Evolutionary conservation across 2,329 filamentous ascomycete genomes (phyloP), one percentile per base, ranked within the genome.

Genomic region (Claviceps arundinis): DNA sequence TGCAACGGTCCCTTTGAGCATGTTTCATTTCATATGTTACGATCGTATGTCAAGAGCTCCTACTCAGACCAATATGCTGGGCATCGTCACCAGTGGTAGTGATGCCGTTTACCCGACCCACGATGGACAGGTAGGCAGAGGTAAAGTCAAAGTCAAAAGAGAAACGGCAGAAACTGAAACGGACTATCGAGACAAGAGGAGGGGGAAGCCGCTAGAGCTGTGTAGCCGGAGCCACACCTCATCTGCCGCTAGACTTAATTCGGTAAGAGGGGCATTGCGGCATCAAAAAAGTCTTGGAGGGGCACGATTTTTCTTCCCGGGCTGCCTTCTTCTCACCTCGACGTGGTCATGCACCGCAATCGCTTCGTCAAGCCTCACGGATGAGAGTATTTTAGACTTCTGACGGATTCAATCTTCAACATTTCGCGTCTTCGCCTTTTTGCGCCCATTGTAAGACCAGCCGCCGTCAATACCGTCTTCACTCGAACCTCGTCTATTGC

Each of bases 201-300:
- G 14, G 38, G 13, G n/a, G n/a, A 16, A 40, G 13, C 5, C 19
- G 11, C 19, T 43, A 5, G n/a, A 24, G 41, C 19, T 24, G 42
- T 24, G 42, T 24, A 16, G 4, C 17, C 42, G 42, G 13, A 26
- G 5, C 38, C 2, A 22, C 42, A 19, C 42, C 13, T 5, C 38
- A 17, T 47, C n/a, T 37, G n/a, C 24, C 48, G 55, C 64, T 66
- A 68, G 56, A 30, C 64, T 56, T 2, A 17, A 61, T 50, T 5
- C 9, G 54, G 65, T 59, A 66, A 59, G 65, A 65, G 64, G 65
- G 64, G 64, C 57, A 48, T 43, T 38, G 14, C 51, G 37, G 56
- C 51, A 53, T 41, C 50, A 34, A 37, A 30, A 51, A 44, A 44
- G 38, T 41, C 30, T 37, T 51, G 49, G 58, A 59, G 58, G 58